Conservation (phyloP, 106 monocot species). For the Dendrobium chrysotoxum region DNA sequence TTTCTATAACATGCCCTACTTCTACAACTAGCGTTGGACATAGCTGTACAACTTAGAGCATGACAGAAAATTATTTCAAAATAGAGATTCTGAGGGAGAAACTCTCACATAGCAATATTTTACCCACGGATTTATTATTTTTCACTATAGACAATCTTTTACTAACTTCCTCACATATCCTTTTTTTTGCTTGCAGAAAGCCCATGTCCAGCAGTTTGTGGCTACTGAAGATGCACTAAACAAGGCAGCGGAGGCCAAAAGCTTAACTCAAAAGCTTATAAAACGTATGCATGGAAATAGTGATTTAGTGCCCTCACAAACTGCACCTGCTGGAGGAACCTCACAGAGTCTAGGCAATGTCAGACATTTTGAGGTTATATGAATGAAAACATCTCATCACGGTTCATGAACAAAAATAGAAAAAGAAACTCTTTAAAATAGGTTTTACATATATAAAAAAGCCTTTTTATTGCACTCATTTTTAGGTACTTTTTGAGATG, state of each 20-base stretch:
- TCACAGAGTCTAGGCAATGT: conserved; percentile 57
- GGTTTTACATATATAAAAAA: neutral
- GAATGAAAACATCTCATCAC: neutral
- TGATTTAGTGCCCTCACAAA: conserved; percentile 44
- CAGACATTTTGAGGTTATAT: conserved; percentile 76
- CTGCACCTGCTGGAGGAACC: conserved; percentile 38
- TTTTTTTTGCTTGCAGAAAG: conserved; percentile 63
- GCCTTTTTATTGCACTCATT: neutral
- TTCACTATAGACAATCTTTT: neutral
- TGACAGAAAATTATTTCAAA: neutral
- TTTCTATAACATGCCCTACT: neutral
- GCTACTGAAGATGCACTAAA: conserved; percentile 97
- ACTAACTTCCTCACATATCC: neutral
- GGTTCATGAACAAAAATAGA: neutral
- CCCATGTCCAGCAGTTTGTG: conserved; percentile 95
- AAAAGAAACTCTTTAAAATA: neutral
- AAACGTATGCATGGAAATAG: conserved; percentile 64
- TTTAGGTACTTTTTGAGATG: neutral
- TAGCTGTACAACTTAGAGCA: neutral
- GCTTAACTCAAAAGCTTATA: conserved; percentile 60
- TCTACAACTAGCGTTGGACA: neutral
- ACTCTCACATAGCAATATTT: neutral
- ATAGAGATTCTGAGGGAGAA: neutral
- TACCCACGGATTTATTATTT: neutral
- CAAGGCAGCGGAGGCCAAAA: conserved; percentile 94